Percentiles rank a stretch among this genome's conserved stretches.
Evolutionary conservation across 1,284 basidiomycete genomes (phyloP).

Genomic region (Hortiboletus rubellus): DNA sequence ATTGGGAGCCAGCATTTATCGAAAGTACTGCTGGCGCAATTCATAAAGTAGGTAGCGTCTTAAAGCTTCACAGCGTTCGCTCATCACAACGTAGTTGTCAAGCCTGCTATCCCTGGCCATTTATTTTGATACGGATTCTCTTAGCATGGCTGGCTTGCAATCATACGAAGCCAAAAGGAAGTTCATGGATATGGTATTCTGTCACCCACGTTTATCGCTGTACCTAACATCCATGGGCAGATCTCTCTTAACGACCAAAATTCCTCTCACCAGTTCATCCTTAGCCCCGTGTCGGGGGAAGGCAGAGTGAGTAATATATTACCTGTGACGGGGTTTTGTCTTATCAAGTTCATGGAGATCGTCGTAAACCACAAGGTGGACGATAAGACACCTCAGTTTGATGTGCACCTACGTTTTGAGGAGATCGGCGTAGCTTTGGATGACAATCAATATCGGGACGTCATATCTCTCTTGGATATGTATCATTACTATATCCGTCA

Average conservation of each 20-base stretch:
- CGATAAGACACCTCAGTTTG: slow-evolving; percentile 78
- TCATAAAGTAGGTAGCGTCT: slow-evolving; percentile 67
- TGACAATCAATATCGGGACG: slow-evolving; percentile 94
- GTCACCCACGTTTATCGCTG: not conserved
- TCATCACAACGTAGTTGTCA: slow-evolving; percentile 59
- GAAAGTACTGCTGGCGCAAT: slow-evolving; percentile 87
- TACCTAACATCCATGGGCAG: slow-evolving; percentile 40
- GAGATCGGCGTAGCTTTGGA: slow-evolving; percentile 95
- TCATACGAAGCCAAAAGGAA: slow-evolving; percentile 70
- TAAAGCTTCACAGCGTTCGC: not conserved
- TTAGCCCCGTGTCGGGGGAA: slow-evolving; percentile 96
- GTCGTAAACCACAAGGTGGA: slow-evolving; percentile 82
- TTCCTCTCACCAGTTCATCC: slow-evolving; percentile 87
- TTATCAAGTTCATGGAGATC: slow-evolving; percentile 49
- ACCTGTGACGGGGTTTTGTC: not conserved
- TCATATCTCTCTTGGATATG: slow-evolving; percentile 92
- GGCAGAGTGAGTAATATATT: slow-evolving; percentile 62
- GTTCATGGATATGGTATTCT: slow-evolving; percentile 73
- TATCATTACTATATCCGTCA: slow-evolving; percentile 96
- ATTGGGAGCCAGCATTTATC: slow-evolving; percentile 95
- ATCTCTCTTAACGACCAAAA: slow-evolving; percentile 60
- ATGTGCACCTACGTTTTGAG: slow-evolving; percentile 89
- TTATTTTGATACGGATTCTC: slow-evolving; percentile 96
- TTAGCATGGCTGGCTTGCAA: slow-evolving; percentile 75
- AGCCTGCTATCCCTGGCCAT: slow-evolving; percentile 86